phyloP scores from a whole-genome alignment of 345 rosid species.

The Eucalyptus pauciflora region DNA sequence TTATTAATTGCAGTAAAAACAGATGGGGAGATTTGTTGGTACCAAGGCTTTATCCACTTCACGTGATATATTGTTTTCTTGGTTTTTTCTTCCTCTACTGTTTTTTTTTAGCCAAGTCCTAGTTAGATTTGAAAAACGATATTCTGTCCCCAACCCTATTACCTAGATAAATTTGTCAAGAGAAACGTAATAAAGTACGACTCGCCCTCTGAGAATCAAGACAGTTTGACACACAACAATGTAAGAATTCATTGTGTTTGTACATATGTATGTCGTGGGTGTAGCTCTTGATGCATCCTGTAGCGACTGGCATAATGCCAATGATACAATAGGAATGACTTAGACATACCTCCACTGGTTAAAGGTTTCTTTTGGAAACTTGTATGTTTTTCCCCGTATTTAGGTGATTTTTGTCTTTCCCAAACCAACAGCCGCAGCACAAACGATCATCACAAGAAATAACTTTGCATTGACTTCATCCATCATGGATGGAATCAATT shows the following conservation, averaged over 20 bases:
- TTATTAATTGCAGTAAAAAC: background rate
- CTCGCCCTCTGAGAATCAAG: background rate
- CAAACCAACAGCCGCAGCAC: background rate
- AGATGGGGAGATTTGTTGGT: background rate
- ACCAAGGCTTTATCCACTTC: background rate
- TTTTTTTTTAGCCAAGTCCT: background rate
- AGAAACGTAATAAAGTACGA: background rate
- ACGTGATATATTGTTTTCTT: background rate
- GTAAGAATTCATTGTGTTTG: background rate
- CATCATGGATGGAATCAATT: background rate
- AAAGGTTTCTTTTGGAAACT: background rate
- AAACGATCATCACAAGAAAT: background rate
- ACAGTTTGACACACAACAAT: background rate
- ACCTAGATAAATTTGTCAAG: background rate
- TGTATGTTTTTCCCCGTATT: background rate
- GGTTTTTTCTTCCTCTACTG: background rate
- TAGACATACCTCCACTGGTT: background rate
- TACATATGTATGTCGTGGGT: background rate
- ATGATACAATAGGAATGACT: background rate
- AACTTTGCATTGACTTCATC: background rate
- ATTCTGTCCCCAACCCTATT: background rate
- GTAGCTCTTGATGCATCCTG: background rate
- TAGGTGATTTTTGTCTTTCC: background rate
- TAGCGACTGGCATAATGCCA: background rate
- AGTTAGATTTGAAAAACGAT: background rate